Percentiles rank a stretch among this genome's conserved stretches.
phyloP scores from a whole-genome alignment of 1,139 yeast species.

The Kodamaea sp. region DNA sequence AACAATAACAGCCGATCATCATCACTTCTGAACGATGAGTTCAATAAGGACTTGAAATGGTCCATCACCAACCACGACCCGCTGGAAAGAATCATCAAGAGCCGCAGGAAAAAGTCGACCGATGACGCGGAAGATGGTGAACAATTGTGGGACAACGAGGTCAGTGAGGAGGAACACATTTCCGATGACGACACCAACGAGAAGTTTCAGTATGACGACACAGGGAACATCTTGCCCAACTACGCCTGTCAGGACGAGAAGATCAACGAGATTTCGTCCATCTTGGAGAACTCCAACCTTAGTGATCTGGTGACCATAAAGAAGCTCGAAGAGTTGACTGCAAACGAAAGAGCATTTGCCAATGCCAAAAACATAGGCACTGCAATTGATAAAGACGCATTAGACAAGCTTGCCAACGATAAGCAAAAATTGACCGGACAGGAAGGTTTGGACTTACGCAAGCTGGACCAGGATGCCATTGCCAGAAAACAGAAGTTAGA shows the following conservation, averaged over 20 bases:
- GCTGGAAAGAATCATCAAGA: slow-evolving; percentile 42
- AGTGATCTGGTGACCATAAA: slow-evolving; percentile 45
- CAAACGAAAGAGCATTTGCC: slow-evolving; percentile 60
- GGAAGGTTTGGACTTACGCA: slow-evolving; percentile 36
- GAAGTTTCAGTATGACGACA: slow-evolving; percentile 62
- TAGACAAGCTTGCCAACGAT: slow-evolving; percentile 38
- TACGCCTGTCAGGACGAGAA: slow-evolving; percentile 52
- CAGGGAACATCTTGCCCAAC: slow-evolving; percentile 62
- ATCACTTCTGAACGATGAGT: slow-evolving; percentile 41
- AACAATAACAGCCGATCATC: slow-evolving; percentile 36
- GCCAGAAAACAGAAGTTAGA: slow-evolving; percentile 47
- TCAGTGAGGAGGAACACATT: slow-evolving; percentile 67
- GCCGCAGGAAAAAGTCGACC: slow-evolving; percentile 15
- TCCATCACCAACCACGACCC: slow-evolving; percentile 58
- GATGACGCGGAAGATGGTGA: slow-evolving; percentile 23
- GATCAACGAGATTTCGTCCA: slow-evolving; percentile 43
- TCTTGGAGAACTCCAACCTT: slow-evolving; percentile 46
- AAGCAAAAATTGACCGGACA: slow-evolving; percentile 50
- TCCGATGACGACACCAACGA: slow-evolving; percentile 60
- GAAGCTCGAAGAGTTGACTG: slow-evolving; percentile 56
- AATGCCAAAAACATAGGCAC: slow-evolving; percentile 57
- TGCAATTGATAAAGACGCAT: slow-evolving; percentile 44
- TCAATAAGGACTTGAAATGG: slow-evolving; percentile 46
- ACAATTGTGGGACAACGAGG: slow-evolving; percentile 40
- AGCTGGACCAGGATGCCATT: slow-evolving; percentile 49